A percentile compares a stretch with the other conserved stretches of the same genome.
phyloP scores from a whole-genome alignment of 129 eudicot genomes.

The Lonicera japonica region DNA sequence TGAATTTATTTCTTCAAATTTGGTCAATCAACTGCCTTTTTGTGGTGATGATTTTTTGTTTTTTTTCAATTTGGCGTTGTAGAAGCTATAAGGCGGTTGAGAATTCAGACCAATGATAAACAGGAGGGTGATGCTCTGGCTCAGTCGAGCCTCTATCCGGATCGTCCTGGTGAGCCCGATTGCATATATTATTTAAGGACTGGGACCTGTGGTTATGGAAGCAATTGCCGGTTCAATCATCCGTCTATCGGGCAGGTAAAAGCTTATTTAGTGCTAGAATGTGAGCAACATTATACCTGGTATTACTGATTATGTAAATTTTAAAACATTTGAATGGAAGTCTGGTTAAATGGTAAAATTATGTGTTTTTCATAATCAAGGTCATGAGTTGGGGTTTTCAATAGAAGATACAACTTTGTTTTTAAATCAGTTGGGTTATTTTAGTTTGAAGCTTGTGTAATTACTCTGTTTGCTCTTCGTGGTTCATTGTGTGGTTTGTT shows the following conservation, averaged over 20 bases:
- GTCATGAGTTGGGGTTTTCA: no score
- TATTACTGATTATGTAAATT: no score
- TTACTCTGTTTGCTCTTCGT: no score
- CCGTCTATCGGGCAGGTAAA: constrained; percentile 60
- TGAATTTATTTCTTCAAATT: no score
- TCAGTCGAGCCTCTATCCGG: constrained; percentile 42
- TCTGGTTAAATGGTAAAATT: no score
- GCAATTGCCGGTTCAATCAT: constrained; percentile 78
- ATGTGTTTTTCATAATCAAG: no score
- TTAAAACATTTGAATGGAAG: no score
- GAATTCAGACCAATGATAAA: constrained; percentile 33
- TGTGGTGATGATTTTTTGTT: constrained; percentile 13
- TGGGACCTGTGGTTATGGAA: constrained; percentile 79
- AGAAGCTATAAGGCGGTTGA: constrained; percentile 50
- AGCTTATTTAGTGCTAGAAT: background rate
- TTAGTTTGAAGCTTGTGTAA: background rate
- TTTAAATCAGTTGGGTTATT: background rate
- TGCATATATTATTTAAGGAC: constrained; percentile 68
- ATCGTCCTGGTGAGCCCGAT: constrained; percentile 89
- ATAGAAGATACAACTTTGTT: background rate
- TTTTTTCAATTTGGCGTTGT: constrained; percentile 3
- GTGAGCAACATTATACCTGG: no score
- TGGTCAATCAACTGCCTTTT: no score
- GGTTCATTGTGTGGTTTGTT: background rate
- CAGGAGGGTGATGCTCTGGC: constrained; percentile 30